Base-by-base conservation (phyloP, 2,329 filamentous ascomycete genomes). In the Aschersonia sp. region DNA sequence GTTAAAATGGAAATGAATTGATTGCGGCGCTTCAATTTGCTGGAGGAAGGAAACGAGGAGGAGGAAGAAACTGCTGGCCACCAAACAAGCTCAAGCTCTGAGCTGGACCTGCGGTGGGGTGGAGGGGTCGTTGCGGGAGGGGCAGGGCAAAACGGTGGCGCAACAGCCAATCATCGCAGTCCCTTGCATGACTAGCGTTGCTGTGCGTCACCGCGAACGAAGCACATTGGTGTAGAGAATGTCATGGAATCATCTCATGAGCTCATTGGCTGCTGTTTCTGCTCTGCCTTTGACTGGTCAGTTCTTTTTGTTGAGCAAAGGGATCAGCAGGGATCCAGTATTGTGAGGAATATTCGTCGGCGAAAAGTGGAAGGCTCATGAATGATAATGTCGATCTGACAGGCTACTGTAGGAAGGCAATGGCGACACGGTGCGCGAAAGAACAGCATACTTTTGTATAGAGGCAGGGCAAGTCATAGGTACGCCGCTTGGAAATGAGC, bases 101-200 rank as follows among this genome's bases (percentile, higher is more conserved):
- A 45, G 31, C 43, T 48, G 5, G 5, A 12, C 32, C 5, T 11
- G 37, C 37, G 30, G 43, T 42, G 47, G 47, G 37, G 46, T 42
- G 32, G 42, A 44, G 46, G 42, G 35, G 40, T 43, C 22, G 47
- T 31, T 40, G 30, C 22, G 22, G 22, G 22, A 22, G 22, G 22
- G 22, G 22, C 22, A 29, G 41, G 9, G 32, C 30, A 41, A 41
- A 12, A 12, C 10, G 9, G 22, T 29, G 32, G 32, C 40, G 42
- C 41, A 3, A n/a, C 41, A 41, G 32, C 47, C 44, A 49, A 49
- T 49, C 22, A 31, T 12, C 31, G 37, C 29, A n/a, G 39, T 43
- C 30, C n/a, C n/a, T 22, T n/a, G 37, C 4, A 11, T n/a, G 22
- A 41, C 44, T 10, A 31, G 12, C 31, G 31, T 12, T 10, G 11